Evolutionary conservation across 257 asterid species (phyloP).

Genomic region (Nyctanthes arbortristis): DNA sequence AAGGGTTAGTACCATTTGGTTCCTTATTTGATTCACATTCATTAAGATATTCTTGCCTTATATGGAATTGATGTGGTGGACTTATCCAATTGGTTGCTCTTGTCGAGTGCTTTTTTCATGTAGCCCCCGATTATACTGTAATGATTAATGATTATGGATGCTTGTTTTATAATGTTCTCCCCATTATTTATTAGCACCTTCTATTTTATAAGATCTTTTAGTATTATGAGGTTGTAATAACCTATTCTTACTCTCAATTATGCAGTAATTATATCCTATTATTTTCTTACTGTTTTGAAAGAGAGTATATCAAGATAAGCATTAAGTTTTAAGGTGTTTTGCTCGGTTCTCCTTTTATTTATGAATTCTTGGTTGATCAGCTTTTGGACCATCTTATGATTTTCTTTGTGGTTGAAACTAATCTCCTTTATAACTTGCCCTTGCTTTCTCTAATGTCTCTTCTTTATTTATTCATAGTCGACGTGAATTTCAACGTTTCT

Average conservation of each 20-base stretch:
- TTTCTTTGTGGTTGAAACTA: background rate
- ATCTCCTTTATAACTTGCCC: background rate
- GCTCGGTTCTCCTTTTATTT: background rate
- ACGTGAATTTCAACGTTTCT: constrained; percentile 20
- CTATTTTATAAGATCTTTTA: too few relatives aligned
- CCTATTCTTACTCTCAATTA: too few relatives aligned
- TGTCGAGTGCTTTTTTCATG: constrained; percentile 9
- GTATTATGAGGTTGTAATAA: too few relatives aligned
- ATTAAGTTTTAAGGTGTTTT: background rate
- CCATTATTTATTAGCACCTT: too few relatives aligned
- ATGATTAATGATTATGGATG: too few relatives aligned
- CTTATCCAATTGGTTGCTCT: too few relatives aligned
- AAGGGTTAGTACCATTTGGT: constrained; percentile 50
- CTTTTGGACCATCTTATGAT: background rate
- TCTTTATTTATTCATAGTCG: background rate
- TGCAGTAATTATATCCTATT: too few relatives aligned
- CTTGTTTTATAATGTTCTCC: too few relatives aligned
- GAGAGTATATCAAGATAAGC: background rate
- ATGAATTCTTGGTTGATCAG: background rate
- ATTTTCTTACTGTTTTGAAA: constrained; percentile 22
- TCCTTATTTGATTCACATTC: constrained; percentile 1
- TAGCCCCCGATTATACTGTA: background rate
- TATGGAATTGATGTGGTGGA: background rate
- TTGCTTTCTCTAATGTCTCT: background rate
- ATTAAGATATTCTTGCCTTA: background rate